Conservation (phyloP, 2,329 filamentous ascomycete species). For the Zasmidium angulare region DNA sequence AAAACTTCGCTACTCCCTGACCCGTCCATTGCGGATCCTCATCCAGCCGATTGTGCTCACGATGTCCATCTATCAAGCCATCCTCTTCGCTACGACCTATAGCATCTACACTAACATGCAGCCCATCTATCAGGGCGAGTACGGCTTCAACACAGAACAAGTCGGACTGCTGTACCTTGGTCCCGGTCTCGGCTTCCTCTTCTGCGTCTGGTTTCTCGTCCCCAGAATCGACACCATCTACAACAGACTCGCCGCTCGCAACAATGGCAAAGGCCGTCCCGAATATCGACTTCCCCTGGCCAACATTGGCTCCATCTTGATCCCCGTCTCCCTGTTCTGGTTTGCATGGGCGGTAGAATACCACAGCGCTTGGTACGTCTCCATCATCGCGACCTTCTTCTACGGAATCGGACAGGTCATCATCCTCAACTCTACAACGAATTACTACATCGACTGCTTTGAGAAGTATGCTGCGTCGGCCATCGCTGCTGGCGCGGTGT, state of each 20-base stretch:
- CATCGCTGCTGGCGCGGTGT: conserved; percentile 52
- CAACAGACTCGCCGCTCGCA: conserved; percentile 42
- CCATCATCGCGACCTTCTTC: conserved; percentile 46
- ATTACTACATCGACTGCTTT: conserved; percentile 56
- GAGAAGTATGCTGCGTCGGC: conserved; percentile 52
- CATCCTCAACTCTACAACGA: conserved; percentile 55
- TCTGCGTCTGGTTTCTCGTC: conserved; percentile 48
- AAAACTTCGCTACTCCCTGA: conserved; percentile 41
- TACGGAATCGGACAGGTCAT: conserved; percentile 51
- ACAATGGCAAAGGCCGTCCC: conserved; percentile 42
- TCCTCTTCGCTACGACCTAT: conserved; percentile 51
- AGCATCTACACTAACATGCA: conserved; percentile 51
- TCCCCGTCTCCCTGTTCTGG: conserved; percentile 46
- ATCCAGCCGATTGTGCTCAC: conserved; percentile 47
- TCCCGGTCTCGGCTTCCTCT: conserved; percentile 45
- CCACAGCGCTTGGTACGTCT: conserved; percentile 43
- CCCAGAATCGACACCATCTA: conserved; percentile 50
- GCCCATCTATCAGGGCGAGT: conserved; percentile 44
- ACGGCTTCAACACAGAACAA: conserved; percentile 48
- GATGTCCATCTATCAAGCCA: conserved; percentile 48
- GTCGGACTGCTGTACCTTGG: conserved; percentile 48
- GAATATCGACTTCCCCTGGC: conserved; percentile 48
- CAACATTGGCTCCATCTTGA: conserved; percentile 46
- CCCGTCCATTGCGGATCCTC: conserved; percentile 44
- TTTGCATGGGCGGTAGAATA: conserved; percentile 46